phyloP scores from a whole-genome alignment of 192 early-diverging fungal species.

The Rhizophagus sp. region DNA sequence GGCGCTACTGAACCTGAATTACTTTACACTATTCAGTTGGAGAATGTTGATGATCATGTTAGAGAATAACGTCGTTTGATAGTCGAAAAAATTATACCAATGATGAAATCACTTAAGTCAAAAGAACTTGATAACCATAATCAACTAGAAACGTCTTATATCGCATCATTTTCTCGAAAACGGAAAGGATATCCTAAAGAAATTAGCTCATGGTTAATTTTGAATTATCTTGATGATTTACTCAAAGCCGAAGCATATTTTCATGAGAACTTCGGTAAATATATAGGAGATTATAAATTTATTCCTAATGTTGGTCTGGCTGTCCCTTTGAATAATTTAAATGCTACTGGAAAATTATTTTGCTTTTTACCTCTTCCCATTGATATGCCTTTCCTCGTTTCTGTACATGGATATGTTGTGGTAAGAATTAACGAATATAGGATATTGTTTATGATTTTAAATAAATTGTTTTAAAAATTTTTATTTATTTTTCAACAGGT shows the following conservation, averaged over 20 bases:
- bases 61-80: conserved; percentile 3
- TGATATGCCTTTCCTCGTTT: background rate
- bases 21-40: conserved; percentile 34
- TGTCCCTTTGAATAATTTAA: background rate
- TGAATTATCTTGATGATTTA: background rate
- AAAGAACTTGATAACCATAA: background rate
- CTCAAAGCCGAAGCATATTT: background rate
- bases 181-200: background rate
- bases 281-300: background rate
- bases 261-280: background rate
- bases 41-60: conserved; percentile 30
- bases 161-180: background rate
- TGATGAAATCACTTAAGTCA: background rate
- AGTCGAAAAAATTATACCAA: conserved; percentile 12
- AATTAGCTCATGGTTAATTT: background rate
- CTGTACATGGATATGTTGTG: background rate
- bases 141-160: background rate
- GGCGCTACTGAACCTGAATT: background rate
- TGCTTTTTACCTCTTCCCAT: background rate
- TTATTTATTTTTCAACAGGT: background rate
- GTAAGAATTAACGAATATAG: background rate
- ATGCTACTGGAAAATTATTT: background rate
- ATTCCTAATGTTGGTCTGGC: background rate
- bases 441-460: background rate
- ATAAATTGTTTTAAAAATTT: no score